Evolutionary conservation across 805 yeast genomes (phyloP), one percentile per base, ranked within the genome.

Genomic region (Saccharomycopsis sp.): DNA sequence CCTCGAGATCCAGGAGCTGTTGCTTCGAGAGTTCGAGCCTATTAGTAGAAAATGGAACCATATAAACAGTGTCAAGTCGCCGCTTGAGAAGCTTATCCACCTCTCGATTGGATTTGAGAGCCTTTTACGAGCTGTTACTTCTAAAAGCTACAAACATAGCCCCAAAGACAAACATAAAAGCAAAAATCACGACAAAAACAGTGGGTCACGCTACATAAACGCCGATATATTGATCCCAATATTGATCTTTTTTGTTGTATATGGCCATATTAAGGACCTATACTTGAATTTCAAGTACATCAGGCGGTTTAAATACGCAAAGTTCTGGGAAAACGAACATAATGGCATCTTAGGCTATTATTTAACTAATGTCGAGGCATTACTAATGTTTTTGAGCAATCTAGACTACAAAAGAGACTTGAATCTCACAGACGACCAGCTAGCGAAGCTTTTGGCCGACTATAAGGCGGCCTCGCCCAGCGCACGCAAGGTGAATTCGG

Each of bases 291-390:
- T 52, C 53, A 38, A 44, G 19, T 62, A 25, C 47, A 62, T 62
- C 12, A 52, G 53, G 41, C 29, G 64, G 44, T 62, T 62, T 44
- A 59, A 55, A 42, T 29, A 58, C 44, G 38, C 19, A 42, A 38
- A 53, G 20, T 59, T 59, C 47, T 62, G 64, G 64, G 23, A 15
- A 7, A 25, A 35, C 19, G 59, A 56, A 12, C 29, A 54, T 20
- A 34, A 54, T 34, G 64, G 64, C 12, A 47, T 24, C 29, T 56
- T 38, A 12, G 41, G 53, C 15, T 61, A 61, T 29, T 23, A 54
- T 24, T 60, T 62, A 52, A 62, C 64, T 2, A 62, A 55, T 29
- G 51, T 62, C 7, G 60, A 59, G 38, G 64, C 64, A 7, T 29
- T 58, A 3, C 42, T 62, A 22, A 57, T 59, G 17, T 62, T 44